Conservation (phyloP, 768 basidiomycete genomes). For the Candolleomyces aberdarensis region DNA sequence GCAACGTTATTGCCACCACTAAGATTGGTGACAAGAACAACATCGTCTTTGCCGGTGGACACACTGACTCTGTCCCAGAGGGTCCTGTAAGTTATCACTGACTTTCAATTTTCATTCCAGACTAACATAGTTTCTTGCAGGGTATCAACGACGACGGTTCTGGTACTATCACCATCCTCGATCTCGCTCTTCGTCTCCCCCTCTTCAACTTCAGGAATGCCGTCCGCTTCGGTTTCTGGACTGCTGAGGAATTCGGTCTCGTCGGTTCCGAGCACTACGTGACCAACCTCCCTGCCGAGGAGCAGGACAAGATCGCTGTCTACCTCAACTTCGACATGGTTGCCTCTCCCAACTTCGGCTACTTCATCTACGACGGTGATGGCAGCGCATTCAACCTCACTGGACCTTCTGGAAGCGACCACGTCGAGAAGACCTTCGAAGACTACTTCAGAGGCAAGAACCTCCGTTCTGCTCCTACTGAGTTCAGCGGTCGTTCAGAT, state of each 20-base stretch:
- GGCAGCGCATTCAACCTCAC: constrained; percentile 25
- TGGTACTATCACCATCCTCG: constrained; percentile 26
- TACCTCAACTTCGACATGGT: constrained; percentile 36
- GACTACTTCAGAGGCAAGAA: constrained; percentile 18
- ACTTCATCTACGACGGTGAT: constrained; percentile 28
- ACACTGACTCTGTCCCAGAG: constrained; percentile 29
- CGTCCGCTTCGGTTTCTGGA: constrained; percentile 31
- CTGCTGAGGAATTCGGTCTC: constrained; percentile 29
- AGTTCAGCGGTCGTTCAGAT: constrained; percentile 26
- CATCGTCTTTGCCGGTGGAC: constrained; percentile 26
- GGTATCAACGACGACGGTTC: constrained; percentile 31
- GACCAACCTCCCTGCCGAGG: constrained; percentile 19
- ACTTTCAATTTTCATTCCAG: neutral
- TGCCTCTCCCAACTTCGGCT: constrained; percentile 28
- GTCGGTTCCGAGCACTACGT: constrained; percentile 30
- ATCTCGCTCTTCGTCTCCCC: constrained; percentile 25
- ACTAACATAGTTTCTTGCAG: constrained; percentile 7
- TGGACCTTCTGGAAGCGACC: constrained; percentile 26
- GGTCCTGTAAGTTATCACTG: constrained; percentile 20
- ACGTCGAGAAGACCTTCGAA: constrained; percentile 28
- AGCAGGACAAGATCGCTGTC: constrained; percentile 26
- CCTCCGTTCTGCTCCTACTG: constrained; percentile 19
- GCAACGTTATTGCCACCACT: constrained; percentile 30
- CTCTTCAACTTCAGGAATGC: constrained; percentile 27
- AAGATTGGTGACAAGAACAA: constrained; percentile 27